Evolutionary conservation across 2,329 filamentous ascomycete species (phyloP).

Genomic region (Aspergillus brunneoviolaceus): DNA sequence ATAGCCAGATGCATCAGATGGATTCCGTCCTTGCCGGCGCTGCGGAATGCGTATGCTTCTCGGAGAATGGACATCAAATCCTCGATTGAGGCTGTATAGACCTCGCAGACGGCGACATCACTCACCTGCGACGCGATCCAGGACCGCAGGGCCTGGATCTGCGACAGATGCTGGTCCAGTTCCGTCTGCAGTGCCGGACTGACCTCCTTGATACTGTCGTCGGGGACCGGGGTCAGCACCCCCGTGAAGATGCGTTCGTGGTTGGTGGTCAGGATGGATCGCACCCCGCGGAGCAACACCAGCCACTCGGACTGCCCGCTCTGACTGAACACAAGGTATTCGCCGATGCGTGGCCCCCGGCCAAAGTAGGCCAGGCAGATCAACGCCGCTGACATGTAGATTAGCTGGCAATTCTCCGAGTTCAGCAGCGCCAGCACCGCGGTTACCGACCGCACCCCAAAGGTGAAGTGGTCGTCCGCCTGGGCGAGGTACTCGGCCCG

Average conservation of each 20-base stretch:
- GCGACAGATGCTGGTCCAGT: constrained; percentile 16
- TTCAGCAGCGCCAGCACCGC: constrained; percentile 27
- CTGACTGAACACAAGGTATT: constrained; percentile 36
- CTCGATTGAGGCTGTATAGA: constrained; percentile 16
- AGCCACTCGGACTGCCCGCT: constrained; percentile 32
- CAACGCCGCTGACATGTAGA: constrained; percentile 33
- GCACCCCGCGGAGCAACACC: constrained; percentile 33
- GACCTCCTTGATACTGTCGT: constrained; percentile 1
- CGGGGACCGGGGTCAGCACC: constrained; percentile 16
- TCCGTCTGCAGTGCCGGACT: constrained; percentile 18
- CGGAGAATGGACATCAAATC: constrained; percentile 18
- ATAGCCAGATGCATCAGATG: constrained; percentile 27
- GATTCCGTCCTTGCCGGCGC: constrained; percentile 12
- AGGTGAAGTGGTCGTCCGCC: constrained; percentile 36
- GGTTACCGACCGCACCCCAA: constrained; percentile 35
- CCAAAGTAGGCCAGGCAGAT: constrained; percentile 38
- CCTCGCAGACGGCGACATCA: neutral
- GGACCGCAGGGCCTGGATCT: constrained; percentile 11
- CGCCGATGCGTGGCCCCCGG: constrained; percentile 27
- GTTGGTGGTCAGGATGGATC: constrained; percentile 21
- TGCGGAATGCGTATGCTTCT: constrained; percentile 19
- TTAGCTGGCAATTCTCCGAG: constrained; percentile 29
- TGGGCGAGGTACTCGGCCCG: constrained; percentile 24
- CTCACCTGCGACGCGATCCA: constrained; percentile 14
- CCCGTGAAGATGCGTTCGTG: constrained; percentile 27